Evolutionary conservation across 352 stramenopile genomes (phyloP), one percentile per base, ranked within the genome.

Genomic region (Globisporangium lucens): DNA sequence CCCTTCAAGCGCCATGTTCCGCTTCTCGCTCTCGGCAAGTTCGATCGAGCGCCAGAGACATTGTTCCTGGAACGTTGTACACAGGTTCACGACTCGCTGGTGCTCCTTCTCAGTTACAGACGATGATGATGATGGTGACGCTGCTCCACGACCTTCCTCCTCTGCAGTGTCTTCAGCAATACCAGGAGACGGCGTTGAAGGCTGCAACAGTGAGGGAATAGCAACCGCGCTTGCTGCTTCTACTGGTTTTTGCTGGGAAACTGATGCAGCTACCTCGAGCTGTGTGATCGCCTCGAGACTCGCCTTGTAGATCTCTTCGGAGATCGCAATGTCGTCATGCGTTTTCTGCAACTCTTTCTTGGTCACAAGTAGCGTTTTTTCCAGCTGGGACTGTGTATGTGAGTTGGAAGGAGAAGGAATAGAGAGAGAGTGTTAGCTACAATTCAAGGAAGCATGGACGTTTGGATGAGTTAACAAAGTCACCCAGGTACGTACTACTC

Each of bases 1-100:
- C 1, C 20, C 51, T n/a, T 78, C 63, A 17, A 80, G 67, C 20
- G 58, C 7, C 13, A 79, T 67, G 27, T 68, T 66, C 8, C 80
- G 75, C 56, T 78, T 75, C 63, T 90, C 77, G 38, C 84, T 82
- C 66, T 92, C 82, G 15, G 77, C 76, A 33, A 80, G 78, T 64
- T 92, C 82, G 27, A 92, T 82, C 3, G 82, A 89, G 33, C 78
- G 77, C 83, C 81, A 92, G n/a, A 92, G 66, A 76, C 83, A 89
- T 70, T 92, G 82, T 63, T 92, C 76, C 67, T 92, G 83, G 63
- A 92, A 90, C n/a, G 73, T 74, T 17, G 80, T 82, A 36, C 83
- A 89, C 43, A 90, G 65, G 64, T 69, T 70, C 63, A 82, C 71
- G 47, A 79, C 66, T 1, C 75, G 75, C 60, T 90, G 70, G 20